Percentiles rank a stretch among this genome's conserved stretches.
These are phyloP conservation scores for Fusarium mangiferae DNA, from an alignment of 2,329 filamentous ascomycete species.

Conservation along the genomic window DNA sequence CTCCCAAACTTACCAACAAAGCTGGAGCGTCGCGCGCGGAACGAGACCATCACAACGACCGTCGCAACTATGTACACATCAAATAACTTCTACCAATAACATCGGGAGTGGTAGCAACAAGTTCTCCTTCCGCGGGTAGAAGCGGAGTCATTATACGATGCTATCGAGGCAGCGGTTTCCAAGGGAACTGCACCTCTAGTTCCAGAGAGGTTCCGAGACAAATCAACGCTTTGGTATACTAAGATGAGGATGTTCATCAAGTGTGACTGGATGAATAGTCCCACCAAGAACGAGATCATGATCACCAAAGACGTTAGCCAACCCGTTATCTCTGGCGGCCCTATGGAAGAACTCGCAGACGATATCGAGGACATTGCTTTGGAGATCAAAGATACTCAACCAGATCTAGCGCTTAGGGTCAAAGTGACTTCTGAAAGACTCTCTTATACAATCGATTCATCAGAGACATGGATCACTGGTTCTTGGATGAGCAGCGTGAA, in stretches of 20 bases:
- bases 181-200: not conserved
- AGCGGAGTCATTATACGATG: fast-evolving
- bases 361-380: not conserved
- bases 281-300: not conserved
- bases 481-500: not conserved
- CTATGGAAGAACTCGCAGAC: not conserved
- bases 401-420: not conserved
- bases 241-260: not conserved
- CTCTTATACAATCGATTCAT: not conserved
- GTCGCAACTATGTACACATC: not conserved
- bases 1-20: not conserved
- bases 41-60: not conserved
- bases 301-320: not conserved
- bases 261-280: not conserved
- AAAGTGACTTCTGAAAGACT: not conserved
- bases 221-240: not conserved
- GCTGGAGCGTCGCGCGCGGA: not conserved
- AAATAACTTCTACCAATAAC: not conserved
- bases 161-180: not conserved
- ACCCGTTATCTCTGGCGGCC: not conserved
- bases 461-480: not conserved
- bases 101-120: not conserved
- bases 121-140: not conserved
- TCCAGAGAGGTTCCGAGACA: not conserved
- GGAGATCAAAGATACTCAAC: not conserved